These are phyloP conservation scores for Bruguiera parviflora DNA, from an alignment of 345 rosid genomes.

Conservation along the genomic window DNA sequence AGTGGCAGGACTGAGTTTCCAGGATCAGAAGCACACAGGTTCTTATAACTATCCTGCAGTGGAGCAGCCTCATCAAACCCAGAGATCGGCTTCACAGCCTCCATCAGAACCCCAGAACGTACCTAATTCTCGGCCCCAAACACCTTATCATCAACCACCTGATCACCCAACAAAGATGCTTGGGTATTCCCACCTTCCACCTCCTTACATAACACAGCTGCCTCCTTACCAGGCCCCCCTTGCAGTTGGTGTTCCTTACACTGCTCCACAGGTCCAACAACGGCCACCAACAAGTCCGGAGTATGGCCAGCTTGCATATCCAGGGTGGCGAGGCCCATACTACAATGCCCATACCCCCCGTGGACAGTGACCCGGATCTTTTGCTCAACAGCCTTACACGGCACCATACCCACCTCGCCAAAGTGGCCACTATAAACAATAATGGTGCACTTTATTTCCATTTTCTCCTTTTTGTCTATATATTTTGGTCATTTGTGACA, in stretches of 20 bases:
- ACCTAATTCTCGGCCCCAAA: conserved; percentile 45
- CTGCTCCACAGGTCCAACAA: conserved; percentile 55
- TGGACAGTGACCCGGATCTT: conserved; percentile 57
- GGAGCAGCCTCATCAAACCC: conserved; percentile 51
- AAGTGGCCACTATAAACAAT: conserved; percentile 78
- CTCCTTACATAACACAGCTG: conserved; percentile 55
- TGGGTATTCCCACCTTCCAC: conserved; percentile 49
- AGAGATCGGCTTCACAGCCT: conserved; percentile 39
- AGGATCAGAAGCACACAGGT: conserved; percentile 58
- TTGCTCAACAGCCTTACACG: conserved; percentile 77
- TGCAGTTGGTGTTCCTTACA: conserved; percentile 44
- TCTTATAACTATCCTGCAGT: conserved; percentile 58
- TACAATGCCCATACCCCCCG: conserved; percentile 45
- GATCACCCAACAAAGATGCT: conserved; percentile 56
- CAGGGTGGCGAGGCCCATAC: conserved; percentile 91
- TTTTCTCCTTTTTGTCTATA: neutral
- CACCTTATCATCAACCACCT: conserved; percentile 60
- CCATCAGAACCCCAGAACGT: conserved; percentile 54
- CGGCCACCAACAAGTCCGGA: conserved; percentile 61
- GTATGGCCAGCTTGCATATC: conserved; percentile 80
- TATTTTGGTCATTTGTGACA: neutral
- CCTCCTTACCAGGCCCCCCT: conserved; percentile 55
- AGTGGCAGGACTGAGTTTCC: conserved; percentile 85
- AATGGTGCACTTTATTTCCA: conserved; percentile 12
- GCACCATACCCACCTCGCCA: conserved; percentile 65